These are phyloP conservation scores for Boletus reticuloceps DNA, from an alignment of 768 basidiomycete species.

Conservation along the genomic window DNA sequence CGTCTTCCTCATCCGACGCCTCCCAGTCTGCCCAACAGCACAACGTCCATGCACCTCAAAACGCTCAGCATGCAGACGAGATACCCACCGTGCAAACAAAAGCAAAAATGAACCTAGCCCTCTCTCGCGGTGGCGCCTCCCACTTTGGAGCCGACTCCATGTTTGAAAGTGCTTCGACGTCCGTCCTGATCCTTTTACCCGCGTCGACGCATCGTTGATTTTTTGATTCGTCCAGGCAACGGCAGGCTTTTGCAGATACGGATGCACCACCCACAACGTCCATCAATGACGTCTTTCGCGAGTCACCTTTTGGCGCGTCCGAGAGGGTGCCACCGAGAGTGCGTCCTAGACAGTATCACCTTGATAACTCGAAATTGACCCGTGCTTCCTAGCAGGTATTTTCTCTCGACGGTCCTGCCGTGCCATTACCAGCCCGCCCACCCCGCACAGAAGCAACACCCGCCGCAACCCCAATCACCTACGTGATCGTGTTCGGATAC, in stretches of 20 bases:
- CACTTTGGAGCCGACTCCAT: conserved; percentile 85
- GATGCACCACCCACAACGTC: conserved; percentile 80
- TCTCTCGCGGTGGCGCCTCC: conserved; percentile 59
- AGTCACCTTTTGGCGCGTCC: conserved; percentile 35
- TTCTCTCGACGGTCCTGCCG: conserved; percentile 20
- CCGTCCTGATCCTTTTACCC: background rate
- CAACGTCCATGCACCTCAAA: conserved; percentile 53
- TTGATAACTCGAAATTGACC: background rate
- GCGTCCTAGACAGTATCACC: background rate
- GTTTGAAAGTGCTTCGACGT: conserved; percentile 62
- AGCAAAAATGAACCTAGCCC: conserved; percentile 72
- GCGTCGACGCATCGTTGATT: background rate
- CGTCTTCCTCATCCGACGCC: background rate
- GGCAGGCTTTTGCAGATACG: conserved; percentile 65
- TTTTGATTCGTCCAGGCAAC: conserved; percentile 39
- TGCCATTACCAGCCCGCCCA: conserved; percentile 10
- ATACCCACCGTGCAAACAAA: conserved; percentile 75
- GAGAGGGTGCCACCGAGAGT: conserved; percentile 23
- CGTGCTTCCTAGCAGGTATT: conserved; percentile 8
- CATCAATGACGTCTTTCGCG: conserved; percentile 70
- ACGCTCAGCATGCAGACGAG: conserved; percentile 66
- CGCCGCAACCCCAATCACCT: conserved; percentile 44
- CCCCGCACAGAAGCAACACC: conserved; percentile 27
- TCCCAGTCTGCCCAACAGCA: conserved; percentile 60
- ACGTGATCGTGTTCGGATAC: conserved; percentile 87